These are phyloP conservation scores for Inga leiocalycina DNA, from an alignment of 306 rosid genomes.

Conservation along the genomic window DNA sequence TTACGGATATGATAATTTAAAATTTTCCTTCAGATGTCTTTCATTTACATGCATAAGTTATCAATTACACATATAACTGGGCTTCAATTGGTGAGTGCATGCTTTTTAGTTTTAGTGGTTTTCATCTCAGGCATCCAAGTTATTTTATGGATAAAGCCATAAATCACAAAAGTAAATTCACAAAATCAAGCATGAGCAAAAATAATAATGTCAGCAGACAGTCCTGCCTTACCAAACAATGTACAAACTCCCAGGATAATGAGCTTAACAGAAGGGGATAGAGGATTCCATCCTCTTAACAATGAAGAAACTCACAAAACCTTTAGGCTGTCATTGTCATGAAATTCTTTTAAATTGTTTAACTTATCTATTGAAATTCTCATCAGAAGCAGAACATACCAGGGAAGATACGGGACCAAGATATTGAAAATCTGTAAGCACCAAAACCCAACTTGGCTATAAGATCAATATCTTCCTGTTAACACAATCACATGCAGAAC, in stretches of 20 bases:
- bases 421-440: conserved; percentile 87
- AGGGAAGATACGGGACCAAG: conserved; percentile 95
- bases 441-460: conserved; percentile 85
- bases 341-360: not conserved
- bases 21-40: not conserved
- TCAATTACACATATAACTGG: not conserved
- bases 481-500: conserved; percentile 29
- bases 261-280: not conserved
- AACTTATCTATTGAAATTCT: conserved; percentile 9
- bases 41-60: not conserved
- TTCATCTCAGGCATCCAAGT: not conserved
- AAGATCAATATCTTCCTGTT: conserved; percentile 90
- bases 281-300: not conserved
- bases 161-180: not conserved
- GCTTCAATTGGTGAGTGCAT: not conserved
- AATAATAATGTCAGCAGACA: not conserved
- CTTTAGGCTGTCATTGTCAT: conserved; percentile 3
- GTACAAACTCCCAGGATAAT: not conserved
- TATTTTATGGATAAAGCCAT: not conserved
- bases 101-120: not conserved
- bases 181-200: not conserved
- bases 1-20: not conserved
- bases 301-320: conserved; percentile 22
- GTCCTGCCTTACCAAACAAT: conserved; percentile 1
- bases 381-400: conserved; percentile 52